Evolutionary conservation across 2,329 filamentous ascomycete species (phyloP), one percentile per base, ranked within the genome.

Genomic region (Sporothrix globosa): DNA sequence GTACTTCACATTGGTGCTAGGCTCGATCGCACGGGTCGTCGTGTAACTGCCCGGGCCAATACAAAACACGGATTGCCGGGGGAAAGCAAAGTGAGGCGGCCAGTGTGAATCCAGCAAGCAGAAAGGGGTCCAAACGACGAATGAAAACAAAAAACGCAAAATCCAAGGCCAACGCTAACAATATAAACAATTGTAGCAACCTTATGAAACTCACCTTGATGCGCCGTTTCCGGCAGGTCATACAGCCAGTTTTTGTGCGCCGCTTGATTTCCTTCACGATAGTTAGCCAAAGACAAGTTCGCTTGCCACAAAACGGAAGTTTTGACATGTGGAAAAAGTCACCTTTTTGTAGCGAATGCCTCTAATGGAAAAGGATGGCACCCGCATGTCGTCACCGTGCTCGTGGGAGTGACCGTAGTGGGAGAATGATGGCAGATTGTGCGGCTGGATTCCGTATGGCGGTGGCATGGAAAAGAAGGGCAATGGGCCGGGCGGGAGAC

Each of bases 241-340:
- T 78, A 74, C 86, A 88, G n/a, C 86, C 86, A 1, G 86, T 88
- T 78, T 88, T 88, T 61, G 86, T 88, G 75, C 86, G 84, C 72
- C 86, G 83, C 78, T 88, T 88, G 76, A 88, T 88, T 77, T 88
- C 86, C 86, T 88, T 77, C 2, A 3, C 5, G 41, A 2, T 0
- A 14, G 30, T 30, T 17, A 60, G 54, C 54, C 5, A 63, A 24
- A 70, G 27, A 58, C 70, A 9, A 34, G 34, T 34, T 34, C 34
- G 34, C 34, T 34, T 34, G 34, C 30, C 34, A 34, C 5, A 21
- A 39, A 13, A 21, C 4, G n/a, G 4, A n/a, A 10, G 6, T 53
- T 24, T 4, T 14, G 2, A 54, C n/a, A 24, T n/a, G 13, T 11
- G 9, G 4, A 11, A 24, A 44, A 50, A 77, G 80, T 70, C 82